A percentile compares a stretch with the other conserved stretches of the same genome.
phyloP scores from a whole-genome alignment of 2,329 filamentous ascomycete species.

The Beauveria scarabaeidicola region DNA sequence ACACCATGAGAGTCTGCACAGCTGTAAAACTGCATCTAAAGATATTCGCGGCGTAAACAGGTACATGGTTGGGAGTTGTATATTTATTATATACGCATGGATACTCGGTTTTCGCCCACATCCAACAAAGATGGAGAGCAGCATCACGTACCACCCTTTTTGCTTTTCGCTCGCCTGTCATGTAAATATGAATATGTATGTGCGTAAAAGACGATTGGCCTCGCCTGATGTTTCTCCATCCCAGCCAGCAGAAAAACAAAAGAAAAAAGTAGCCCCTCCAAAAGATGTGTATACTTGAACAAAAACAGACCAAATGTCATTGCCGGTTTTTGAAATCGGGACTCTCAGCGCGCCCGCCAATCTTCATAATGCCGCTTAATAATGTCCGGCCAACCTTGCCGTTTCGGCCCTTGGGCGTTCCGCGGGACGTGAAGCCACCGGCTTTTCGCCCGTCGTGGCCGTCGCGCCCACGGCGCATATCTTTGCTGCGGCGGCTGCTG shows the following conservation, averaged over 20 bases:
- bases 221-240: neutral
- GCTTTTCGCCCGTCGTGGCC: constrained; percentile 20
- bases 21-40: no score
- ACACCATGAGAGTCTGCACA: no score
- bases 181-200: neutral
- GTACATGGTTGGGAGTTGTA: neutral
- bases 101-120: neutral
- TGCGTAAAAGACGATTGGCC: neutral
- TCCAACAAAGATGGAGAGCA: neutral
- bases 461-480: constrained; percentile 23
- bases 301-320: neutral
- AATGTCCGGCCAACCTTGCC: constrained; percentile 34
- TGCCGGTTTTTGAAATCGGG: constrained; percentile 26
- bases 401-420: constrained; percentile 28
- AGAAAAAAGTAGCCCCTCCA: neutral
- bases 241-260: neutral
- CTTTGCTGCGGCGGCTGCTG: constrained; percentile 23
- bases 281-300: neutral
- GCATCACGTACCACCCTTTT: neutral
- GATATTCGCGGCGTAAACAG: no score
- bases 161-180: neutral
- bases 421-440: constrained; percentile 18
- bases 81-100: neutral
- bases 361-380: constrained; percentile 36
- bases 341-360: constrained; percentile 32